Percentiles rank a stretch among this genome's conserved stretches.
Evolutionary conservation across 2,329 filamentous ascomycete species (phyloP).

Genomic region (Colletotrichum sp.): DNA sequence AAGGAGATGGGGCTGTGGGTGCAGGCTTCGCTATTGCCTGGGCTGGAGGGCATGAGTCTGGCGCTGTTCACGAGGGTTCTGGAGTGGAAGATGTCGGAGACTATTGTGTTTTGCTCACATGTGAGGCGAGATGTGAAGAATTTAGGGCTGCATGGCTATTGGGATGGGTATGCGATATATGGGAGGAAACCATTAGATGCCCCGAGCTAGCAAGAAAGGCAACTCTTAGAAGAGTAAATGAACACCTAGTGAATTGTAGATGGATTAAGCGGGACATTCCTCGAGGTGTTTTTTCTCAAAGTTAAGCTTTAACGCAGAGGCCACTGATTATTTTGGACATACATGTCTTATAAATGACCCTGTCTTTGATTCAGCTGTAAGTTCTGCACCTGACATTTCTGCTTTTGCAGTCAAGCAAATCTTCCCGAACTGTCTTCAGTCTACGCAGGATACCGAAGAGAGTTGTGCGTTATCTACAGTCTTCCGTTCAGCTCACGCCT

Average conservation of each 20-base stretch:
- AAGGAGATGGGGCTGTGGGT: slow-evolving; percentile 39
- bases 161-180: slow-evolving; percentile 10
- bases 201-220: not conserved
- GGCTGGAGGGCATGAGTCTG: slow-evolving; percentile 25
- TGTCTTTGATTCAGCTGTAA: not conserved
- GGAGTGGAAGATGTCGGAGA: slow-evolving; percentile 26
- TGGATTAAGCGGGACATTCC: rapidly evolving
- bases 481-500: rapidly evolving
- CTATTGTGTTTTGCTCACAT: slow-evolving; percentile 26
- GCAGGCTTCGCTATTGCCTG: slow-evolving; percentile 24
- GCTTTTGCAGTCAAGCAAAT: no score
- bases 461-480: no score
- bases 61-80: slow-evolving; percentile 28
- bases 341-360: rapidly evolving
- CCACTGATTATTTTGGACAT: no score
- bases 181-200: slow-evolving; percentile 1
- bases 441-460: no score
- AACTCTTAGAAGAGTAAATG: not conserved
- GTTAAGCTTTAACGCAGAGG: rapidly evolving
- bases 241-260: not conserved
- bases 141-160: slow-evolving; percentile 31
- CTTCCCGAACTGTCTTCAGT: no score
- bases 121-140: slow-evolving; percentile 29
- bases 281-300: not conserved
- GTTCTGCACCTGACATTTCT: not conserved